Evolutionary conservation across 192 early-diverging fungal genomes (phyloP).

Genomic region (Neocallimastix lanati): DNA sequence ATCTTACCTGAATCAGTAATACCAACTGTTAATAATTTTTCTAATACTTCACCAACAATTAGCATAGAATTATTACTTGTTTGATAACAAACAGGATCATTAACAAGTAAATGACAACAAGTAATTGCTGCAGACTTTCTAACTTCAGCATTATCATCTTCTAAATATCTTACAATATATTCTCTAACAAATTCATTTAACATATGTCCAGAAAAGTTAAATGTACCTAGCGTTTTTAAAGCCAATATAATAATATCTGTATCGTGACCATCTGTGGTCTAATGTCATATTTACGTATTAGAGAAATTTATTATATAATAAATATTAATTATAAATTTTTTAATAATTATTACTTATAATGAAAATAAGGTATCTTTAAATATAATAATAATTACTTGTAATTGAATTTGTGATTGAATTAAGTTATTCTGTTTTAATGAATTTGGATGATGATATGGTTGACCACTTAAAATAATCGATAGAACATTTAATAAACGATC

Average conservation of each 20-base stretch:
- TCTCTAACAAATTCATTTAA: constrained; percentile 81
- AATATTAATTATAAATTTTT: no score
- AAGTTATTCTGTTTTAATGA: constrained; percentile 25
- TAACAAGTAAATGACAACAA: constrained; percentile 59
- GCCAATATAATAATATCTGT: constrained; percentile 62
- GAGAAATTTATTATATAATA: no score
- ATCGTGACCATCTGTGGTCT: constrained; percentile 36
- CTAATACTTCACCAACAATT: constrained; percentile 70
- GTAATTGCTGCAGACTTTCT: constrained; percentile 72
- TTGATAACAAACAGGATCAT: constrained; percentile 55
- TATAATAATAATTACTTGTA: constrained; percentile 5
- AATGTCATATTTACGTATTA: no score
- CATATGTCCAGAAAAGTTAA: constrained; percentile 66
- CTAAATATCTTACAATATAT: constrained; percentile 61
- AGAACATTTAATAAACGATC: constrained; percentile 74
- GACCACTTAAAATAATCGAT: constrained; percentile 61
- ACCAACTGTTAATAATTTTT: constrained; percentile 70
- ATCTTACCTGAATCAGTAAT: constrained; percentile 52
- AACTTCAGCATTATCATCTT: constrained; percentile 55
- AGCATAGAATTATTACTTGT: constrained; percentile 55
- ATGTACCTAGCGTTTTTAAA: constrained; percentile 57
- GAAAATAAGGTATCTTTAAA: no score
- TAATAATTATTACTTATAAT: no score
- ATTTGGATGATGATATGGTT: constrained; percentile 58
- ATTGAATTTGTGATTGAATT: constrained; percentile 4